These are phyloP conservation scores for Saccharum officinarum DNA, from an alignment of 176 grass and related monocot species.

Conservation along the genomic window DNA sequence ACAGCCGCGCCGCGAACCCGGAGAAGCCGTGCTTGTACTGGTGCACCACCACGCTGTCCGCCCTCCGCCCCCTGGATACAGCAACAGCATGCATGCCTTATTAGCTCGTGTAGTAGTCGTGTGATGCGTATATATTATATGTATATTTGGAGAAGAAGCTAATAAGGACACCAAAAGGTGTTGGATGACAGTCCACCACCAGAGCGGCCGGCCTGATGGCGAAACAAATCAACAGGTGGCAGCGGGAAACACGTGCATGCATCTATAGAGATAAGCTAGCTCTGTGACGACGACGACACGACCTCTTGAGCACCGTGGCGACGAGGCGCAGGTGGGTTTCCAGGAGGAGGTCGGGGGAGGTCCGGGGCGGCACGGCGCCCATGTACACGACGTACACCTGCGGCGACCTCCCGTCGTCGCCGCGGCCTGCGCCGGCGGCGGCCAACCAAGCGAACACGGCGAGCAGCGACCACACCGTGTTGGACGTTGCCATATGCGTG, in stretches of 20 bases:
- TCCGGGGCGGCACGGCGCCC: constrained; percentile 61
- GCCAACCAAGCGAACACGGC: background rate
- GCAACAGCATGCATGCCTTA: background rate
- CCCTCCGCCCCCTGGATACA: background rate
- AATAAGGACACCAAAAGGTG: background rate
- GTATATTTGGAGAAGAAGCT: too few relatives aligned
- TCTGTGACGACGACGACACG: background rate
- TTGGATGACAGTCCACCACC: too few relatives aligned
- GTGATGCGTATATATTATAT: background rate
- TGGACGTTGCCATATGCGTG: background rate
- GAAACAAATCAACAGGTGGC: background rate
- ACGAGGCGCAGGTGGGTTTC: constrained; percentile 72
- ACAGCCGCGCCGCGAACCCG: constrained; percentile 71
- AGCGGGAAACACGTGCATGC: background rate
- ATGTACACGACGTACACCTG: constrained; percentile 83
- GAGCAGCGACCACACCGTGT: constrained; percentile 15
- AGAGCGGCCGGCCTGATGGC: too few relatives aligned
- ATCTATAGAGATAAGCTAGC: too few relatives aligned
- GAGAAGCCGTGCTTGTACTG: constrained; percentile 87
- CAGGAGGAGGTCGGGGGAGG: constrained; percentile 29
- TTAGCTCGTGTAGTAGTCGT: background rate
- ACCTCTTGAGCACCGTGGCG: constrained; percentile 60
- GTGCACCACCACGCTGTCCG: constrained; percentile 49
- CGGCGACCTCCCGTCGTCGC: background rate
- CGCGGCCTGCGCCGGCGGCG: background rate